A percentile compares a stretch with the other conserved stretches of the same genome.
These are phyloP conservation scores for Ustilago sp. DNA, from an alignment of 1,284 basidiomycete species.

Conservation along the genomic window DNA sequence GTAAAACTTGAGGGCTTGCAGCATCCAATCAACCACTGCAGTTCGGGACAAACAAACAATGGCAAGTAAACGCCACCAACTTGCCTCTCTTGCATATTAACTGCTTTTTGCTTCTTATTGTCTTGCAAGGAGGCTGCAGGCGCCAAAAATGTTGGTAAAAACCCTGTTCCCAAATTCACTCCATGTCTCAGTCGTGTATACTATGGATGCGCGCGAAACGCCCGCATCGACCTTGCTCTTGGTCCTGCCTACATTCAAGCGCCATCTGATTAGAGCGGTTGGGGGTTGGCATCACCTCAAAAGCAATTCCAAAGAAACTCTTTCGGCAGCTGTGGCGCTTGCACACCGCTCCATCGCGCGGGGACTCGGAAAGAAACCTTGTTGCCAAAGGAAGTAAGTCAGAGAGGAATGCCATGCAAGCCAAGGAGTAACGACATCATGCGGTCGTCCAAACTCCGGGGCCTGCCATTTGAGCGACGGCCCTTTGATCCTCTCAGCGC, in stretches of 20 bases:
- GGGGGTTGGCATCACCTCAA: neutral
- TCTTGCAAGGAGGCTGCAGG: neutral
- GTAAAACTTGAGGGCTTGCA: neutral
- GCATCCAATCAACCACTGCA: neutral
- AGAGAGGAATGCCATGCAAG: too few relatives aligned
- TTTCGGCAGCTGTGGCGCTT: neutral
- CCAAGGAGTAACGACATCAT: too few relatives aligned
- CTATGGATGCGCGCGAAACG: neutral
- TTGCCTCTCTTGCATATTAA: neutral
- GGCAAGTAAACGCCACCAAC: conserved; percentile 4
- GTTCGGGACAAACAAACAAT: conserved; percentile 10
- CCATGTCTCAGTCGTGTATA: neutral
- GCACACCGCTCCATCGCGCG: neutral
- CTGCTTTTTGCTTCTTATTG: neutral
- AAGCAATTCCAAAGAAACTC: neutral
- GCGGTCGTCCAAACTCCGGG: too few relatives aligned
- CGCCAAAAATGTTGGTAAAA: neutral
- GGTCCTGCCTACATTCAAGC: neutral
- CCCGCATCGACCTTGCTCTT: neutral
- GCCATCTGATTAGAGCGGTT: neutral
- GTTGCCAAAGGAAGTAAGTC: too few relatives aligned
- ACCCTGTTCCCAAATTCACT: neutral
- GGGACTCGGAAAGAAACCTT: too few relatives aligned
- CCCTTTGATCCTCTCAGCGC: neutral
- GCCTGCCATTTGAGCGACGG: neutral